Evolutionary conservation across 1,284 basidiomycete species (phyloP), one percentile per base, ranked within the genome.

Genomic region (Tremellales sp.): DNA sequence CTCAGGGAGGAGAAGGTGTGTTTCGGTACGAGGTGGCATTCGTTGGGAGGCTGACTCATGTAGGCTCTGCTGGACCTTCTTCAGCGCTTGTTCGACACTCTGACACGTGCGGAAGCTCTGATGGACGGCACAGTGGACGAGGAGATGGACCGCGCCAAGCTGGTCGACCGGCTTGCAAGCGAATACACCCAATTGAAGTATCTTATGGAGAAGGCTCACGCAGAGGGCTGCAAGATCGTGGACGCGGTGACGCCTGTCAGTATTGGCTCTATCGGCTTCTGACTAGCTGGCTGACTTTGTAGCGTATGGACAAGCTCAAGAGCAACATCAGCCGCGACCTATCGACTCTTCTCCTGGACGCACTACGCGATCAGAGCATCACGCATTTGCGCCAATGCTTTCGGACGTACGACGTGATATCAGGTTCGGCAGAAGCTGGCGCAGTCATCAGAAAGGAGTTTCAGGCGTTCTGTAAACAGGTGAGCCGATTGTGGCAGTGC

Each of bases 101-200:
- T 91, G 8, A 80, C 83, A 2, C 82, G 91, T 35, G 79, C 93
- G 1, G 91, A 94, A 68, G 84, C 82, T 7, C 77, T 96, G 21
- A 77, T 93, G 13, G 76, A 84, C 26, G 88, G 88, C 36, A 64
- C 42, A 17, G 48, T 39, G 2, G 43, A 43, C 15, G 60, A 60
- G 10, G 64, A 64, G 11, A 53, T 52, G 6, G 62, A 61, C 17
- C 49, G 53, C 17, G 42, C 58, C 26, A 96, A 96, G 69, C 84
- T 90, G 62, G 79, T 97, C 3, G 81, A 82, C 13, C 82, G 92
- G 43, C 86, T 92, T 13, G 89, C 91, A 11, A 79, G 84, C 11
- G 93, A 96, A 71, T 96, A 93, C 67, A 89, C 82, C 2, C 91
- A 97, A 67, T 79, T 97, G n/a, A 78, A 90, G 29, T 97, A 97